A percentile compares a stretch with the other conserved stretches of the same genome.
Evolutionary conservation across 2,329 filamentous ascomycete genomes (phyloP).

Genomic region (Ascochyta lentis): DNA sequence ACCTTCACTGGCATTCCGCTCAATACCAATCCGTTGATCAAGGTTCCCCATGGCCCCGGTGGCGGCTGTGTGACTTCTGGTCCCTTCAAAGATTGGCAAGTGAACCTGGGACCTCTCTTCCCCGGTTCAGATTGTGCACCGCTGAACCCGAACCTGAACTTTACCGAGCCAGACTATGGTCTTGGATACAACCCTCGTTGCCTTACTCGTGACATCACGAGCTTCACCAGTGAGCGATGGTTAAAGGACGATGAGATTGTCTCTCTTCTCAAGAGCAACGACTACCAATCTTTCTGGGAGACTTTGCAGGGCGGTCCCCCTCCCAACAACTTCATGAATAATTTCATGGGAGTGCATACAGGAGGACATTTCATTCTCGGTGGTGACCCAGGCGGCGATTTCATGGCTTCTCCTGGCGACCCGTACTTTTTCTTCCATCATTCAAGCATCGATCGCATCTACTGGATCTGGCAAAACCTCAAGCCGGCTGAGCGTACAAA

Average conservation of each 20-base stretch:
- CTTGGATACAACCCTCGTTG: constrained; percentile 49
- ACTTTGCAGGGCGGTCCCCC: constrained; percentile 45
- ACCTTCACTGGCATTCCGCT: constrained; percentile 26
- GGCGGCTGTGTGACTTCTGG: constrained; percentile 63
- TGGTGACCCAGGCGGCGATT: constrained; percentile 56
- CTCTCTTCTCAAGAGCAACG: constrained; percentile 20
- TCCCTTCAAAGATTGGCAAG: constrained; percentile 54
- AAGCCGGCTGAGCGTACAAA: constrained; percentile 47
- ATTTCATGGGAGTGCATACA: constrained; percentile 53
- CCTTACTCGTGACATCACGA: constrained; percentile 49
- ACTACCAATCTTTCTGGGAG: constrained; percentile 41
- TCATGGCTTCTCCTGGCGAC: constrained; percentile 56
- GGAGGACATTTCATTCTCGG: constrained; percentile 56
- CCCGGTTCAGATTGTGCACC: not conserved
- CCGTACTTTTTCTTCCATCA: constrained; percentile 58
- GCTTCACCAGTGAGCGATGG: constrained; percentile 19
- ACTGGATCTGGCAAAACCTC: constrained; percentile 59
- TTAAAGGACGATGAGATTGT: constrained; percentile 21
- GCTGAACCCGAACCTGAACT: constrained; percentile 2
- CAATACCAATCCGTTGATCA: constrained; percentile 31
- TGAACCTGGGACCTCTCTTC: constrained; percentile 39
- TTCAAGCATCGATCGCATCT: constrained; percentile 53
- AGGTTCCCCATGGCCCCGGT: constrained; percentile 57
- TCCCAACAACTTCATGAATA: constrained; percentile 37
- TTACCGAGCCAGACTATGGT: constrained; percentile 28